A percentile compares a stretch with the other conserved stretches of the same genome.
Conservation (phyloP, 208 protist genomes). For the Crithidia acanthocephali region DNA sequence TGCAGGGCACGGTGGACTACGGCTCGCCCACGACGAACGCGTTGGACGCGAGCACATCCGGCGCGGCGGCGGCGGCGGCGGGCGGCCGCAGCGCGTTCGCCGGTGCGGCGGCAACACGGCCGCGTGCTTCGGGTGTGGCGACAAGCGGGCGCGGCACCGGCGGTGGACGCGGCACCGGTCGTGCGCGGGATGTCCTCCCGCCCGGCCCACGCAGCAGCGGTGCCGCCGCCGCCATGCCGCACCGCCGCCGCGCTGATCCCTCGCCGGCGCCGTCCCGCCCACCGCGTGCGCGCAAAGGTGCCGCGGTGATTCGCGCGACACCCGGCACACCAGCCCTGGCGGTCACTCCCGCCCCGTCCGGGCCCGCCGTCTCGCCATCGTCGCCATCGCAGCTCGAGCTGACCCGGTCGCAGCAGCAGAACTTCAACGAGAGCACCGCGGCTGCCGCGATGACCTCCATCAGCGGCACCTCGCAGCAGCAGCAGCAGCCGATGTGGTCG, state of each 20-base stretch:
- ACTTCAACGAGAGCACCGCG: neutral
- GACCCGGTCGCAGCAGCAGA: constrained; percentile 3
- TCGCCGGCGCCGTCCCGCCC: constrained; percentile 37
- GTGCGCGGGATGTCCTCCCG: constrained; percentile 12
- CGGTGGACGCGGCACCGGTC: constrained; percentile 18
- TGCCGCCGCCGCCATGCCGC: neutral
- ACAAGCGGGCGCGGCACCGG: neutral
- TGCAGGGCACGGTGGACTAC: neutral
- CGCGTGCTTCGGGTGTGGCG: neutral
- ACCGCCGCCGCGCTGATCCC: constrained; percentile 30
- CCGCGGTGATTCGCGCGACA: constrained; percentile 8
- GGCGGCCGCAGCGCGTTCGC: constrained; percentile 1
- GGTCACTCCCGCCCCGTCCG: neutral
- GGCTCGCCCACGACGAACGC: neutral
- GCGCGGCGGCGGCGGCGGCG: too few relatives aligned
- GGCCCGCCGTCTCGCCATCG: neutral
- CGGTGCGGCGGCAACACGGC: neutral
- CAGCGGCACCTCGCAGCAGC: neutral
- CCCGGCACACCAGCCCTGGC: constrained; percentile 1
- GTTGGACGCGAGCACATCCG: neutral
- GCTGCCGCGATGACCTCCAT: neutral
- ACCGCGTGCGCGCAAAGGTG: constrained; percentile 25
- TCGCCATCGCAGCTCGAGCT: constrained; percentile 21
- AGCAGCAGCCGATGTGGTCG: constrained; percentile 14
- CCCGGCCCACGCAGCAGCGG: constrained; percentile 5